Percentiles rank a stretch among this genome's conserved stretches.
Evolutionary conservation across 805 yeast species (phyloP).

Genomic region (Wickerhamiella slavikovae): DNA sequence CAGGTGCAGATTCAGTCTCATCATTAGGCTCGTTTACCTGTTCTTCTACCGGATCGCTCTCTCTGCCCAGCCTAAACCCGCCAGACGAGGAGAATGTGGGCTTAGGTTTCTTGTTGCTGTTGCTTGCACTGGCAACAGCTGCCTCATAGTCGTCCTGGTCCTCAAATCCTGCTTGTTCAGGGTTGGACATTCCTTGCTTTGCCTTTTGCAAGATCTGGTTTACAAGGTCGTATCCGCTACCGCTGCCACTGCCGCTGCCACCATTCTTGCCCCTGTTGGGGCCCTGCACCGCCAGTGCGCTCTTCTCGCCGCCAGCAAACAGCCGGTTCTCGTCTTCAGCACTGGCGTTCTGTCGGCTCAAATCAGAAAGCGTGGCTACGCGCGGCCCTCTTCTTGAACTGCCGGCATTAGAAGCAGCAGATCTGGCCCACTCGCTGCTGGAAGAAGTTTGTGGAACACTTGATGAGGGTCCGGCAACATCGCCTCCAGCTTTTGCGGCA

Average conservation of each 20-base stretch:
- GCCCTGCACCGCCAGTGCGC: constrained; percentile 57
- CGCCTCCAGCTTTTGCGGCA: too few species aligned
- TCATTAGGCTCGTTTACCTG: constrained; percentile 10
- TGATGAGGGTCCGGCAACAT: too few species aligned
- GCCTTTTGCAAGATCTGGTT: constrained; percentile 20
- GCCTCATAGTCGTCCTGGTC: background rate
- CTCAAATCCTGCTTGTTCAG: too few species aligned
- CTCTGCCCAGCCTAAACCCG: constrained; percentile 17
- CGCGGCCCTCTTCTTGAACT: constrained; percentile 6
- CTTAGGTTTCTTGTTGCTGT: background rate
- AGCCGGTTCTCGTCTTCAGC: constrained; percentile 14
- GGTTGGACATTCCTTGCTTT: constrained; percentile 7
- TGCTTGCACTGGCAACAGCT: background rate
- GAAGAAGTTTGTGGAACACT: too few species aligned
- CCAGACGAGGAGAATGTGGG: constrained; percentile 16
- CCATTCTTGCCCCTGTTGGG: constrained; percentile 22
- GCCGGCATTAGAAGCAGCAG: background rate
- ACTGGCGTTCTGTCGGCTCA: constrained; percentile 1
- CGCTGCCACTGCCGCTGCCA: constrained; percentile 4
- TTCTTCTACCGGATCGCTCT: background rate
- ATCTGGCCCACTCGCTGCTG: constrained; percentile 1
- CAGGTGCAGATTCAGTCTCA: constrained; percentile 14
- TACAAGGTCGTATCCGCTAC: too few species aligned
- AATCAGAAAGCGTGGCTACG: constrained; percentile 16
- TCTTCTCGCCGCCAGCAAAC: constrained; percentile 47